Evolutionary conservation across 2,329 filamentous ascomycete genomes (phyloP), one percentile per base, ranked within the genome.

Genomic region (Exophiala aquamarina): DNA sequence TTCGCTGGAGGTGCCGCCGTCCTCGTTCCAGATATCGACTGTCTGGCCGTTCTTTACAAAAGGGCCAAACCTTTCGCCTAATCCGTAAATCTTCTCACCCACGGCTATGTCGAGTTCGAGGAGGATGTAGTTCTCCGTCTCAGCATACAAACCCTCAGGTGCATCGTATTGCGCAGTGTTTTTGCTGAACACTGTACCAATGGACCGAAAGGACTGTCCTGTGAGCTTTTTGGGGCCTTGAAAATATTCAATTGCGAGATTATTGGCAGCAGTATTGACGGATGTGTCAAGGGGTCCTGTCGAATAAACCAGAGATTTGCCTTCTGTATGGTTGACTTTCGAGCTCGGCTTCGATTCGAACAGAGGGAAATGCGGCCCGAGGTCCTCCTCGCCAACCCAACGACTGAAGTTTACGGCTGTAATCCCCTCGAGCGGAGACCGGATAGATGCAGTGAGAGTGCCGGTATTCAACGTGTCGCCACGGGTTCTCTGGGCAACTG

Each of bases 11-110:
- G 68, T 70, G 2, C 68, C 68, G 8, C 75, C 76, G 52, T 79
- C 76, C 50, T 78, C 76, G 43, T 79, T 79, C 75, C 75, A 79
- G n/a, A 90, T 75, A 46, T 79, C 73, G 9, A 90, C 70, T 10
- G 76, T 74, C 64, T 90, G 86, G 10, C 86, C 86, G 33, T 89
- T 81, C 64, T 87, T 89, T 63, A 87, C 85, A 66, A 86, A 87
- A 5, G 84, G 79, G 0, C 86, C 86, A 61, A 90, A 91, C 11
- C 87, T 75, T 67, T 90, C 86, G 1, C 86, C 87, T 3, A 90
- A 74, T 0, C 87, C 86, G 63, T 88, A 85, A 11, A 90, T 76
- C 1, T 82, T 80, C 65, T 90, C 87, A 26, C 23, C 18, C 3
- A 80, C 65, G 11, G 64, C 61, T 1, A 70, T 52, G 37, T 69